These are phyloP conservation scores for Rhodomyrtus tomentosa DNA, from an alignment of 345 rosid genomes.

Conservation along the genomic window DNA sequence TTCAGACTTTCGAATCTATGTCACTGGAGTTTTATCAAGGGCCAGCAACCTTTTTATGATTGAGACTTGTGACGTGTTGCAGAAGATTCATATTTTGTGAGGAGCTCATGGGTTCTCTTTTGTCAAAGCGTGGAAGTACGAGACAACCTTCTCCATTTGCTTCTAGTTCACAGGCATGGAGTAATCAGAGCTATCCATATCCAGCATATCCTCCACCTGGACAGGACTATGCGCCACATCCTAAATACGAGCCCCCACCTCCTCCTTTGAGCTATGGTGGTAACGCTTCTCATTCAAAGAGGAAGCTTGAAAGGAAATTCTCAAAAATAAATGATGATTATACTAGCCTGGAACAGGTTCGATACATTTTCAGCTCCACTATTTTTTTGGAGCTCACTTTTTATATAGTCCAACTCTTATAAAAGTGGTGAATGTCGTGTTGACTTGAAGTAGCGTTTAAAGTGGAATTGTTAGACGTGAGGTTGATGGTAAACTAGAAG, in stretches of 20 bases:
- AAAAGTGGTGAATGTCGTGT: neutral
- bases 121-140: slow-evolving; percentile 25
- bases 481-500: neutral
- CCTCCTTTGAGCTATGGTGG: slow-evolving; percentile 26
- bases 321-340: slow-evolving; percentile 59
- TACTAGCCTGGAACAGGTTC: slow-evolving; percentile 52
- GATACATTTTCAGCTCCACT: neutral
- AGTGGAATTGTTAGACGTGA: neutral
- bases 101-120: slow-evolving; percentile 44
- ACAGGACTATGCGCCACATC: slow-evolving; percentile 17
- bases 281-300: slow-evolving; percentile 12
- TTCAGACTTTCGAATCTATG: neutral
- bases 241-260: slow-evolving; percentile 19
- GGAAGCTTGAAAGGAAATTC: slow-evolving; percentile 50
- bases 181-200: slow-evolving; percentile 20
- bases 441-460: neutral
- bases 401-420: neutral
- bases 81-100: neutral
- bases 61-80: neutral
- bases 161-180: slow-evolving; percentile 33
- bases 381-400: neutral
- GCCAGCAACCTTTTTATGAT: neutral
- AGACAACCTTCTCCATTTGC: slow-evolving; percentile 12
- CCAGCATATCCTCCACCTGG: slow-evolving; percentile 28
- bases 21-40: neutral